Conservation (phyloP, 1,139 yeast species). For the Suhomyces bolitotheri region DNA sequence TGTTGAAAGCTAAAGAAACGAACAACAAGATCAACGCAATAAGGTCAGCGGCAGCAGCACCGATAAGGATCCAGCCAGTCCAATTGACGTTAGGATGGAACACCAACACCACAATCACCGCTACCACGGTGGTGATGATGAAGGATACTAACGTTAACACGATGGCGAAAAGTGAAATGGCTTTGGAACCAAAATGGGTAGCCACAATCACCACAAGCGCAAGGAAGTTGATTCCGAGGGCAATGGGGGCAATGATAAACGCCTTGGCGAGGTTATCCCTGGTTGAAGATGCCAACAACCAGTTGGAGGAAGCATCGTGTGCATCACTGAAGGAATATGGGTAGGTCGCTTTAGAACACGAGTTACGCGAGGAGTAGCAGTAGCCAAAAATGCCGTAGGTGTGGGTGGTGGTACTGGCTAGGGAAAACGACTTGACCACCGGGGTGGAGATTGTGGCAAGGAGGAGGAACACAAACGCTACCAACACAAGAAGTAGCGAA, state of each 20-base stretch:
- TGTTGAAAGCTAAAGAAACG: conserved; percentile 24
- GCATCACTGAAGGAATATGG: conserved; percentile 30
- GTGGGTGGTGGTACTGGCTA: conserved; percentile 42
- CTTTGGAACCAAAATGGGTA: conserved; percentile 13
- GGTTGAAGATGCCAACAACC: conserved; percentile 45
- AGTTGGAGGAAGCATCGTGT: conserved; percentile 22
- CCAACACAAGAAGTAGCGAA: conserved; percentile 31
- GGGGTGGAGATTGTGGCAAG: conserved; percentile 55
- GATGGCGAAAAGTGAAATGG: conserved; percentile 24
- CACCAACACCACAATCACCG: conserved; percentile 54
- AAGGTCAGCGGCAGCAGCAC: conserved; percentile 59
- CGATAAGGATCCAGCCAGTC: conserved; percentile 70
- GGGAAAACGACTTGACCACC: conserved; percentile 35
- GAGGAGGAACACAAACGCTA: conserved; percentile 48
- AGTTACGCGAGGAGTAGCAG: conserved; percentile 44
- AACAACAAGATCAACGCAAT: conserved; percentile 31
- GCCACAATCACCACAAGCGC: conserved; percentile 13
- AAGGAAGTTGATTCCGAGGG: conserved; percentile 72
- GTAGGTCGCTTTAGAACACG: conserved; percentile 34
- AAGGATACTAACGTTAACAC: conserved; percentile 46
- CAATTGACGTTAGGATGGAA: conserved; percentile 66
- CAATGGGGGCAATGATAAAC: conserved; percentile 77
- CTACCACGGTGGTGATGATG: conserved; percentile 50
- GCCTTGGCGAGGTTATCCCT: conserved; percentile 69
- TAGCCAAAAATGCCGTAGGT: conserved; percentile 87